A percentile compares a stretch with the other conserved stretches of the same genome.
phyloP scores from a whole-genome alignment of 805 yeast genomes.

The Alloascoidea africana region DNA sequence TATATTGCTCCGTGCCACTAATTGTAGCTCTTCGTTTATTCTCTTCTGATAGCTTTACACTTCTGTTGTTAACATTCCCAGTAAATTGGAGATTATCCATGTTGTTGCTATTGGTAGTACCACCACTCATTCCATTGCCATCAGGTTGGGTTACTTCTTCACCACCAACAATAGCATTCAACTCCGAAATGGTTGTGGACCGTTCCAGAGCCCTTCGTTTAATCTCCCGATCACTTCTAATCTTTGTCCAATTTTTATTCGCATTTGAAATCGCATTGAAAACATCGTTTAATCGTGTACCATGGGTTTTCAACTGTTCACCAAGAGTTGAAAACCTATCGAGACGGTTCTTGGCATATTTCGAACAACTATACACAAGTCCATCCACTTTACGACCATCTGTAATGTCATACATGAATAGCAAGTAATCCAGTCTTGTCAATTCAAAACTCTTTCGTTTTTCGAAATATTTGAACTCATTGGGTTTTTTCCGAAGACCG shows the following conservation, averaged over 20 bases:
- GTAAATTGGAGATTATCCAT: slow-evolving; percentile 8
- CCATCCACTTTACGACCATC: slow-evolving; percentile 26
- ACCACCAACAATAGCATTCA: neutral
- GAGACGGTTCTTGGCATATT: slow-evolving; percentile 19
- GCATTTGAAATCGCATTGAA: slow-evolving; percentile 19
- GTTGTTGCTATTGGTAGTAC: slow-evolving; percentile 15
- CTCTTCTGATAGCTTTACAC: neutral
- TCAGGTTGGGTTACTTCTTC: neutral
- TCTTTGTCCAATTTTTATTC: slow-evolving; percentile 19
- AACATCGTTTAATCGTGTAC: slow-evolving; percentile 16
- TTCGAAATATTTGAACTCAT: slow-evolving; percentile 23
- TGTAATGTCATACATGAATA: slow-evolving; percentile 22
- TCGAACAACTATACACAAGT: slow-evolving; percentile 19
- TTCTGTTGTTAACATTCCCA: neutral
- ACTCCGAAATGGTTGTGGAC: slow-evolving; percentile 8
- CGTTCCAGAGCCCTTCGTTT: slow-evolving; percentile 20
- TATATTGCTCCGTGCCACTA: neutral
- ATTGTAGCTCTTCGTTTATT: neutral
- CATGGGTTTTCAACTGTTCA: slow-evolving; percentile 11
- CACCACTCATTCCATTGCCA: slow-evolving; percentile 6
- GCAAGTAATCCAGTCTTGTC: slow-evolving; percentile 25
- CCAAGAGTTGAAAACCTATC: slow-evolving; percentile 14
- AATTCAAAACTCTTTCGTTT: slow-evolving; percentile 23
- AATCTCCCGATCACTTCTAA: slow-evolving; percentile 21
- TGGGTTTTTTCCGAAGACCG: slow-evolving; percentile 3